phyloP scores from a whole-genome alignment of 176 grass and related monocot genomes.

The Otatea glauca region DNA sequence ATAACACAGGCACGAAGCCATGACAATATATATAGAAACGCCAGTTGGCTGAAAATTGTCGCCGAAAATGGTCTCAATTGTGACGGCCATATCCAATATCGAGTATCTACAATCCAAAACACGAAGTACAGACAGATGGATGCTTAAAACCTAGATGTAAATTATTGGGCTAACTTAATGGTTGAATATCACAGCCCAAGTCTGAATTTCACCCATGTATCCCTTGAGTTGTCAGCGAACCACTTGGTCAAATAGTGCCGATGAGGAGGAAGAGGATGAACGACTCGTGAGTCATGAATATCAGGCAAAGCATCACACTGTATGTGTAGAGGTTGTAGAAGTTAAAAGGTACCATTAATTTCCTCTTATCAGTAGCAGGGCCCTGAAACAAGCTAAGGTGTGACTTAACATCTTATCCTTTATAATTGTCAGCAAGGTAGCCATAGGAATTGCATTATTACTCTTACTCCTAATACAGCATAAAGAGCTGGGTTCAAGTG shows the following conservation, averaged over 20 bases:
- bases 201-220: conserved; percentile 4
- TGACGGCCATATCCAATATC: conserved; percentile 14
- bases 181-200: conserved; percentile 19
- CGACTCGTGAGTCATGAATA: too few species aligned
- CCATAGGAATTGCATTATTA: conserved; percentile 56
- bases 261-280: conserved; percentile 43
- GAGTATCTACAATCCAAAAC: conserved; percentile 29
- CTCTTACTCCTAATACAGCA: conserved; percentile 58
- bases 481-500: conserved; percentile 55
- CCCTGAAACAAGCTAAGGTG: conserved; percentile 71
- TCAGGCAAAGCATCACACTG: conserved; percentile 28
- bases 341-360: too few species aligned
- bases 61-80: background rate
- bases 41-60: background rate
- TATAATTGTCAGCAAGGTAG: conserved; percentile 46
- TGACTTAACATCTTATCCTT: conserved; percentile 55
- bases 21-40: conserved; percentile 5
- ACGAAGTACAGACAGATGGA: background rate
- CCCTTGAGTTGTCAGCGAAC: background rate
- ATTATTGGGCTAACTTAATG: conserved; percentile 45
- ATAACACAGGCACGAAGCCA: too few species aligned
- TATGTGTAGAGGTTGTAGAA: too few species aligned
- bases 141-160: conserved; percentile 3
- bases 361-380: conserved; percentile 56
- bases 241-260: conserved; percentile 22